Evolutionary conservation across 129 eudicot species (phyloP), one percentile per base, ranked within the genome.

Genomic region (Ambrosia artemisiifolia): DNA sequence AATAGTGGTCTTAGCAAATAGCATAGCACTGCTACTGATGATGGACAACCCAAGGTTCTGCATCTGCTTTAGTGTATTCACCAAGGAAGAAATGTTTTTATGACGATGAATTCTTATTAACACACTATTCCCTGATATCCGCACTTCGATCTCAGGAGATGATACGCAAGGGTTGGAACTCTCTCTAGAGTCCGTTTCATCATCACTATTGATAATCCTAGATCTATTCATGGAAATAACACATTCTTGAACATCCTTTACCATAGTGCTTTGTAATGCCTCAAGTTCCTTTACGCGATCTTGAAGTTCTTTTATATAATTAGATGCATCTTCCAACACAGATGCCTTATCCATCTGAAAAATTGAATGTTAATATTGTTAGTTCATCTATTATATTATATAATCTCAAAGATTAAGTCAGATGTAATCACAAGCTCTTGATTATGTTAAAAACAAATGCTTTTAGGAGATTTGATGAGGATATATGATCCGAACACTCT

Each of bases 311-410:
- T 84, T 87, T 76, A 84, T 47, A 80, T 87, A 84, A 56, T 14
- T 78, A 0, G 80, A 44, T 10, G 92, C 87, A 51, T 84, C 92
- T 65, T 69, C 80, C 2, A 87, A 72, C 42, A 87, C 79, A 3
- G 92, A 79, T 7, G 87, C 83, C 75, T 87, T 87, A 43, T 87
- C 92, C 87, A 87, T 75, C 89, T 87, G 63, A 63, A 63, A 50
- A 6, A 11, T 9, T 1, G 5, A 16, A 12, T 4, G 12, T 20
- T 24, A 24, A n/a, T 16, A 65, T 35, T 20, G 33, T 65, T 65
- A 3, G 53, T 17, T 65, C 16, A 44, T 11, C 17, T 14, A 18
- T 4, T 36, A 1, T 14, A 18, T 4, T 36, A 1, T 54, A 54
- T 18, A 18, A 3, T 54, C 30, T 54, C 13, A 54, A 54, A 19